Percentiles rank a stretch among this genome's conserved stretches.
phyloP scores from a whole-genome alignment of 2,329 filamentous ascomycete species.

The Thielaviopsis cerberus region DNA sequence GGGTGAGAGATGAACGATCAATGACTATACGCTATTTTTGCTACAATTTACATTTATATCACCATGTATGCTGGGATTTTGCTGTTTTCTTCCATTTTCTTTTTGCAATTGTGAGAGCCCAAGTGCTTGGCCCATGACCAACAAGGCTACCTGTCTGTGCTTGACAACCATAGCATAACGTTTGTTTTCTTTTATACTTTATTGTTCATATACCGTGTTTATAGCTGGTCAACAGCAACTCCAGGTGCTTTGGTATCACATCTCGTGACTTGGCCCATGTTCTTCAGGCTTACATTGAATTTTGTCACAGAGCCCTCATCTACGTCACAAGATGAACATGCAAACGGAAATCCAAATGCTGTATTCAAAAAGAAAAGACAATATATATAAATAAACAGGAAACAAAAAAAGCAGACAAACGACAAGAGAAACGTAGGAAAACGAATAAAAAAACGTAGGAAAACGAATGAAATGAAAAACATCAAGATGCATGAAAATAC shows the following conservation, averaged over 20 bases:
- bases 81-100: background rate
- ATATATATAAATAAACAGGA: background rate
- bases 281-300: too few species aligned
- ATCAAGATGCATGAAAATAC: background rate
- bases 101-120: background rate
- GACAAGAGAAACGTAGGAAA: background rate
- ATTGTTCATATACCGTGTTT: background rate
- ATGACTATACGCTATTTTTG: background rate
- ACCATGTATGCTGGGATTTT: background rate
- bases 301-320: too few species aligned
- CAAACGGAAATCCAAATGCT: background rate
- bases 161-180: background rate
- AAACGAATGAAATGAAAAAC: background rate
- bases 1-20: background rate
- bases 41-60: background rate
- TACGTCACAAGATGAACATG: background rate
- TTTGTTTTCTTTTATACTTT: constrained; percentile 1
- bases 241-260: too few species aligned
- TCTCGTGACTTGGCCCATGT: too few species aligned
- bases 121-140: too few species aligned
- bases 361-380: background rate
- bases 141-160: background rate
- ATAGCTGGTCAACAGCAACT: background rate
- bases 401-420: background rate
- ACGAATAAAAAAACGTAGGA: background rate